Evolutionary conservation across 306 rosid species (phyloP), one percentile per base, ranked within the genome.

Genomic region (Lupinus albus): DNA sequence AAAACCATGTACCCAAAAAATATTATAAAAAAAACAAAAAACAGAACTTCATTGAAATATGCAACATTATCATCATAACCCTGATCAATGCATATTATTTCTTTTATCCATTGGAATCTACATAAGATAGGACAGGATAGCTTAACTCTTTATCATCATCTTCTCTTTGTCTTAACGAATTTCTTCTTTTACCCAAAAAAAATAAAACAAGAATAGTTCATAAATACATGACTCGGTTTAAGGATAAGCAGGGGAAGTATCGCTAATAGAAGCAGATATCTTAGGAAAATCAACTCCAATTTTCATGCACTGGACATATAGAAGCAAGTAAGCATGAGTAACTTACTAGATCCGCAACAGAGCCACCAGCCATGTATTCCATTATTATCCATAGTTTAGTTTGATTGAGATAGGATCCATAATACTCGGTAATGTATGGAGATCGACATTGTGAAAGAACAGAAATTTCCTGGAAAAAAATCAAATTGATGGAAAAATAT

Each of bases 291-390:
- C 32, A 55, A 75, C 28, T 67, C 77, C 61, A 69, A 76, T 4
- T 58, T 66, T 54, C 75, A n/a, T 50, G 60, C 60, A 74, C 59
- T 21, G 38, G 73, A 71, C 32, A 80, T 38, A 72, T 30, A 76
- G 62, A 79, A 76, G 66, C 71, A 82, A 72, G 79, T 76, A 56
- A 60, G 75, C 38, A 80, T 73, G 80, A 81, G 91, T 83, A 81
- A 83, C 96, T 69, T 86, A 94, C 99, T 79, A 94, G 86, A 79
- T 94, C 99, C 80, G 99, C 99, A 72, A 94, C 97, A 54, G 99
- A 94, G 68, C 99, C 97, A 14, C 99, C 97, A 47, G 97, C 99
- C 99, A 94, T 94, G 84, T 90, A 94, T 70, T 94, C 99, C 99
- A 94, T 94, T 81, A 94, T 90, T 75, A 94, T 94, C 99, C 99